A percentile compares a stretch with the other conserved stretches of the same genome.
Evolutionary conservation across 345 rosid genomes (phyloP).

Genomic region (Euphorbia peplus): DNA sequence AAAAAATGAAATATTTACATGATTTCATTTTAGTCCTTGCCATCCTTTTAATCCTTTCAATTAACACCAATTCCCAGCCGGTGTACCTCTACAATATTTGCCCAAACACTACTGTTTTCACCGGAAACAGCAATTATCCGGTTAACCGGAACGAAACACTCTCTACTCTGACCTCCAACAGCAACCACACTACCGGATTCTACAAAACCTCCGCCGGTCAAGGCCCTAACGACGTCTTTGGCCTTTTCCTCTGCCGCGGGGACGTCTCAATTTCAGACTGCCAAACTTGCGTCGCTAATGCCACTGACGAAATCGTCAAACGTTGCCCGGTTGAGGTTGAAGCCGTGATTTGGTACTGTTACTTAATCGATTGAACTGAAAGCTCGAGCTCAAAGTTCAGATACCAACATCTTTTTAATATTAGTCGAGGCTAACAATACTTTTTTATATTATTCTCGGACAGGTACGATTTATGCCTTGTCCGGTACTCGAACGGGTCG

Average conservation of each 20-base stretch:
- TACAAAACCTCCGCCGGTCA: slow-evolving; percentile 21
- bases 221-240: slow-evolving; percentile 14
- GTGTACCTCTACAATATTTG: background rate
- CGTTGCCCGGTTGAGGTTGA: slow-evolving; percentile 22
- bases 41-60: background rate
- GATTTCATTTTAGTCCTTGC: background rate
- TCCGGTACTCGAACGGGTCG: slow-evolving; percentile 23
- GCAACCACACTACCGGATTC: slow-evolving; percentile 13
- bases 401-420: too few relatives aligned
- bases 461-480: slow-evolving; percentile 34
- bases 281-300: slow-evolving; percentile 18
- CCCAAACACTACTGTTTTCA: slow-evolving; percentile 13
- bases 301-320: slow-evolving; percentile 10
- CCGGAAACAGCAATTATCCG: slow-evolving; percentile 16
- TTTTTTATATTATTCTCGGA: too few relatives aligned
- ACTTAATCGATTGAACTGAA: too few relatives aligned
- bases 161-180: slow-evolving; percentile 28
- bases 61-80: slow-evolving; percentile 2
- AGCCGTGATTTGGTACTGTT: slow-evolving; percentile 30
- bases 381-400: too few relatives aligned
- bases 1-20: background rate
- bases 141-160: slow-evolving; percentile 20
- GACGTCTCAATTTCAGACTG: slow-evolving; percentile 19
- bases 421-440: too few relatives aligned
- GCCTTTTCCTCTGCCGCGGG: slow-evolving; percentile 41